phyloP scores from a whole-genome alignment of 805 yeast species.

The Gaillardinia entomophila region DNA sequence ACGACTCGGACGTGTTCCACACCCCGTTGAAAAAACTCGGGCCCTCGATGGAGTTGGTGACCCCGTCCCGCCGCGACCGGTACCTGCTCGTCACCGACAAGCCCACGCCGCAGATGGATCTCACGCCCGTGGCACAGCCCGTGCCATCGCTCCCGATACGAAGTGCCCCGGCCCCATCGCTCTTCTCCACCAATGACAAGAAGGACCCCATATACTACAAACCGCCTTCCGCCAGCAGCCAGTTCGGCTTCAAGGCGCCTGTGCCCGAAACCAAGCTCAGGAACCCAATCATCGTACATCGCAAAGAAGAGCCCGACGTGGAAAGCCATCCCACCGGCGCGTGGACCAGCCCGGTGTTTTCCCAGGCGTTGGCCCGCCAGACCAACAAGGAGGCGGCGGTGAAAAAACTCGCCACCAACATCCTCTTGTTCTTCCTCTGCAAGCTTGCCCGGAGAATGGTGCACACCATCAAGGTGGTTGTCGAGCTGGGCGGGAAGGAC shows the following conservation, averaged over 20 bases:
- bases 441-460: conserved; percentile 13
- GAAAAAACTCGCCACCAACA: conserved; percentile 21
- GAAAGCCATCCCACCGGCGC: conserved; percentile 18
- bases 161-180: neutral
- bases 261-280: conserved; percentile 3
- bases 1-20: conserved; percentile 2
- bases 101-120: neutral
- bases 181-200: conserved; percentile 1
- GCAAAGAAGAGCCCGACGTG: neutral
- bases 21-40: conserved; percentile 9
- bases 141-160: too few species aligned
- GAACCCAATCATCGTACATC: conserved; percentile 6
- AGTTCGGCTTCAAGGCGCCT: conserved; percentile 7
- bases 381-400: conserved; percentile 35
- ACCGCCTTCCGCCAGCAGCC: conserved; percentile 4
- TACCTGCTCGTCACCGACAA: too few species aligned
- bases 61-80: neutral
- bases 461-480: conserved; percentile 1
- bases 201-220: conserved; percentile 3
- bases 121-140: neutral
- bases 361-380: conserved; percentile 40
- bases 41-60: neutral
- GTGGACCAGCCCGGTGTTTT: conserved; percentile 39
- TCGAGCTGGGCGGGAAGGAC: conserved; percentile 1
- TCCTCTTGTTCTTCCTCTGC: conserved; percentile 21